These are phyloP conservation scores for Cryoendolithus antarcticus DNA, from an alignment of 2,329 filamentous ascomycete species.

Conservation along the genomic window DNA sequence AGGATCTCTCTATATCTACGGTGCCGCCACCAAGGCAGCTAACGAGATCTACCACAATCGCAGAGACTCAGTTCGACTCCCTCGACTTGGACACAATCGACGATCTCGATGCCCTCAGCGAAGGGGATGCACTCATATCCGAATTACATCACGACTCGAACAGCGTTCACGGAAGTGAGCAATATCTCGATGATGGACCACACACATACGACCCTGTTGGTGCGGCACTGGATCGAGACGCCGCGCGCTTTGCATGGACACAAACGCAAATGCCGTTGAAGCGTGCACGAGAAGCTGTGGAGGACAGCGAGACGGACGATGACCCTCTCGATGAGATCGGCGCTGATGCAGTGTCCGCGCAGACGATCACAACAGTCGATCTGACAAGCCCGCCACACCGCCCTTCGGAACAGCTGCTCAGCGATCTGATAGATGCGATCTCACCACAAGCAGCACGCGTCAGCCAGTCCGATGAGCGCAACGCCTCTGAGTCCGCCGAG, in stretches of 20 bases:
- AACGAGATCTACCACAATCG: too few species aligned
- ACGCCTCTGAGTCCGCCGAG: too few species aligned
- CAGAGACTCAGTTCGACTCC: too few species aligned
- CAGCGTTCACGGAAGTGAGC: conserved; percentile 1
- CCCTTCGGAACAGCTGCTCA: conserved; percentile 3
- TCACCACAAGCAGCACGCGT: neutral
- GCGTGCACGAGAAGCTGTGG: neutral
- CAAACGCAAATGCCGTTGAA: conserved; percentile 7
- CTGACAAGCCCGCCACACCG: neutral
- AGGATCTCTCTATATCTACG: conserved; percentile 2
- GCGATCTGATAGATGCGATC: neutral
- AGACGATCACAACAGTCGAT: conserved; percentile 3
- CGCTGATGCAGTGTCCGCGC: conserved; percentile 5
- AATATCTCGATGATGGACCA: conserved; percentile 1
- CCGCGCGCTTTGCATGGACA: conserved; percentile 10
- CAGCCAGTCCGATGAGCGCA: too few species aligned
- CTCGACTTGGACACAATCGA: neutral
- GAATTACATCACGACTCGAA: conserved; percentile 1
- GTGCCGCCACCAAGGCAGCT: too few species aligned
- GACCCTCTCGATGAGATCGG: conserved; percentile 5
- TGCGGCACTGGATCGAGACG: conserved; percentile 15
- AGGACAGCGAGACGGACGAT: conserved; percentile 4
- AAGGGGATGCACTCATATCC: neutral
- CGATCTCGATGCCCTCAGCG: neutral
- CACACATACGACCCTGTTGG: conserved; percentile 13